Evolutionary conservation across 208 protist species (phyloP), one percentile per base, ranked within the genome.

Genomic region (Acanthamoeba healyi): DNA sequence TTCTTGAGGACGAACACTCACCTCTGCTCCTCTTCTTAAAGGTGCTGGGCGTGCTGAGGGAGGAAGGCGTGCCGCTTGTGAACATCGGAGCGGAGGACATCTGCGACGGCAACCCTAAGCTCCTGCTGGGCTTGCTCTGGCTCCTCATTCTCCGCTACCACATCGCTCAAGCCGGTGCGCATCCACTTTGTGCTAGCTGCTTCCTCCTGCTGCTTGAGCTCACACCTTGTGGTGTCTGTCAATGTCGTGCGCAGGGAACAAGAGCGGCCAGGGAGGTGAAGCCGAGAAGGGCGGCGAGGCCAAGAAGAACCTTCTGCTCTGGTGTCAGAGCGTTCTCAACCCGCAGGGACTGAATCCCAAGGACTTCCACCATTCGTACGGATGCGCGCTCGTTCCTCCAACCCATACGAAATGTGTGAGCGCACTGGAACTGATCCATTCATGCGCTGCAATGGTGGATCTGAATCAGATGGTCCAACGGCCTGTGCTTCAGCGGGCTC

Each of bases 121-220:
- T 88, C 9, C 42, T 88, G 29, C 46, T 88, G 12, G 81, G 81
- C 34, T 46, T 88, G 1, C 29, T 88, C 24, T 88, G 81, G 81
- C 81, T 65, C 46, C 81, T 88, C 22, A 88, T 88, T 63, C 81
- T 88, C 4, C 81, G 51, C 81, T 88, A 88, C 36, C 81, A 88
- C 70, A 81, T 81, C 70, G 70, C 70, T 9, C 70, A 81, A 81
- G 70, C 38, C 44, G 17, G 40, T 38, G 36, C 70, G n/a, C n/a
- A n/a, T n/a, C n/a, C n/a, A n/a, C n/a, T n/a, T n/a, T n/a, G n/a
- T n/a, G n/a, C n/a, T n/a, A n/a, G n/a, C n/a, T n/a, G n/a, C n/a
- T n/a, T n/a, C n/a, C n/a, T n/a, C n/a, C n/a, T n/a, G n/a, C n/a
- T n/a, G n/a, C n/a, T 12, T 49, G 44, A 49, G 44, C 44, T 15